A percentile compares a stretch with the other conserved stretches of the same genome.
Evolutionary conservation across 2,329 filamentous ascomycete species (phyloP).

Genomic region (Neonectria punicea): DNA sequence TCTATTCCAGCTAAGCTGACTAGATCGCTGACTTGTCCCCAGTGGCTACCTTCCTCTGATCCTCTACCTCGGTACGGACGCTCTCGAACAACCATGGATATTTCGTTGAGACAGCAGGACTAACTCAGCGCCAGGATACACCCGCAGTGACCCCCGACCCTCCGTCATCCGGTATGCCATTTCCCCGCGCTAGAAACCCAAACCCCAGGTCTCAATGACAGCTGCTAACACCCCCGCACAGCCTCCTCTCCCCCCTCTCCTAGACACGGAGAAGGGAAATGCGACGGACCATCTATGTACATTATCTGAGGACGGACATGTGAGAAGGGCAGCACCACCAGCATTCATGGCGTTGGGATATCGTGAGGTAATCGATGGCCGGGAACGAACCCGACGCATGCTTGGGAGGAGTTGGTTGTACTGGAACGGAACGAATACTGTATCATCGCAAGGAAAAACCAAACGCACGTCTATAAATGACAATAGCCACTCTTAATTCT

Average conservation of each 20-base stretch:
- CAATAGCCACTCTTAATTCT: conserved; percentile 39
- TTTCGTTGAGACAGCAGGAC: conserved; percentile 30
- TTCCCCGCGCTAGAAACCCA: not conserved
- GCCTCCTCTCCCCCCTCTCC: conserved; percentile 73
- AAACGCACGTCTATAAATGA: conserved; percentile 26
- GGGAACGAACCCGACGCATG: conserved; percentile 30
- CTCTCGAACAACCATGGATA: conserved; percentile 33
- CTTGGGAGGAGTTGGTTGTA: conserved; percentile 36
- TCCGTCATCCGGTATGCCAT: conserved; percentile 67
- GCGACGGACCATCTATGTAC: conserved; percentile 36
- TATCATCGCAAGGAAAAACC: conserved; percentile 36
- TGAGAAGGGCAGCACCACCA: conserved; percentile 26
- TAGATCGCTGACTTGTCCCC: conserved; percentile 49
- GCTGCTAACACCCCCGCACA: conserved; percentile 44
- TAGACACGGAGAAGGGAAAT: conserved; percentile 49
- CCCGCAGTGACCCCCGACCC: conserved; percentile 90
- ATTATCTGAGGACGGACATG: conserved; percentile 34
- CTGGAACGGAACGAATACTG: conserved; percentile 37
- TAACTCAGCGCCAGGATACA: conserved; percentile 75
- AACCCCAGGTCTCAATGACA: not conserved
- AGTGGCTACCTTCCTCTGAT: conserved; percentile 97
- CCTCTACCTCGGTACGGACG: conserved; percentile 84
- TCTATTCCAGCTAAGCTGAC: not conserved
- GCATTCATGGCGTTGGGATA: conserved; percentile 44
- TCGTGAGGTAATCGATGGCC: conserved; percentile 31